These are phyloP conservation scores for Taphrina deformans DNA, from an alignment of 1,139 yeast genomes.

Conservation along the genomic window DNA sequence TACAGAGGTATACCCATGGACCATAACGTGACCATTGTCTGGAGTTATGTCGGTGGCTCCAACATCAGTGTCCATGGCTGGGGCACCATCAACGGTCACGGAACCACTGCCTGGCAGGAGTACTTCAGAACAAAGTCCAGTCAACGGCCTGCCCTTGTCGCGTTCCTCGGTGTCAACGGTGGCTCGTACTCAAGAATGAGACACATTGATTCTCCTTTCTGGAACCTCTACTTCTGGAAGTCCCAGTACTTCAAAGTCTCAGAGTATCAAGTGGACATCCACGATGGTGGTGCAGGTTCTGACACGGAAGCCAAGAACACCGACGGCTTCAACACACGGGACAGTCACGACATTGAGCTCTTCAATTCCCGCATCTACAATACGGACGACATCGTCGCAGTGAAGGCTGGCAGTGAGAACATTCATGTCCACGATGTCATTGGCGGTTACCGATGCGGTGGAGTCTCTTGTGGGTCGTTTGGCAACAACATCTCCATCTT, in stretches of 20 bases:
- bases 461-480: conserved; percentile 2
- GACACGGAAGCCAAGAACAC: neutral
- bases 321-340: conserved; percentile 10
- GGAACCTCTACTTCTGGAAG: neutral
- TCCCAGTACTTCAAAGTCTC: neutral
- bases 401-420: neutral
- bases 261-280: conserved; percentile 5
- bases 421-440: conserved; percentile 11
- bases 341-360: neutral
- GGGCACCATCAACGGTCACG: conserved; percentile 9
- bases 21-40: neutral
- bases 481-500: conserved; percentile 4
- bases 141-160: conserved; percentile 1
- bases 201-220: neutral
- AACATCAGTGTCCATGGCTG: neutral
- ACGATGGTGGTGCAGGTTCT: neutral
- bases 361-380: conserved; percentile 1
- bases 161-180: neutral
- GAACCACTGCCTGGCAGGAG: neutral
- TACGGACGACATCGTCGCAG: conserved; percentile 5
- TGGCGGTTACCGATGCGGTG: neutral
- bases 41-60: neutral
- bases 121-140: neutral
- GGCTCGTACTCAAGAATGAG: neutral
- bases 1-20: neutral